These are phyloP conservation scores for Parachaetomium inaequale DNA, from an alignment of 495 filamentous ascomycete species.

Conservation along the genomic window DNA sequence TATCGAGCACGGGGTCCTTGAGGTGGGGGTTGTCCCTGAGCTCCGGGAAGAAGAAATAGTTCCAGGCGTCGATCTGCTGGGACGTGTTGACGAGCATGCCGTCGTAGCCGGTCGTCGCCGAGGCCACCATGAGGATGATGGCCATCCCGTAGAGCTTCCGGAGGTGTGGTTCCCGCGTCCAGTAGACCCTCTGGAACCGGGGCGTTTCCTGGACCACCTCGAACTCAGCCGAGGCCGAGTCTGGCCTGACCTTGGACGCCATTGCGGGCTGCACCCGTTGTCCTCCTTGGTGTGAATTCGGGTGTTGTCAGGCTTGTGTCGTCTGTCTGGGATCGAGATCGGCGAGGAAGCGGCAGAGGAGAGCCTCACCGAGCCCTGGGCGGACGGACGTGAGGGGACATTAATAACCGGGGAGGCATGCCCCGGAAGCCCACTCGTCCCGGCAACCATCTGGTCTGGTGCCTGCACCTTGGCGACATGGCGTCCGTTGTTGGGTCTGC, in stretches of 20 bases:
- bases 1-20: conserved; percentile 32
- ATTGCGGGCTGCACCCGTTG: background rate
- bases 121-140: conserved; percentile 57
- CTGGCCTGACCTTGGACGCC: conserved; percentile 11
- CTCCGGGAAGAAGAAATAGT: conserved; percentile 48
- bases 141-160: conserved; percentile 56
- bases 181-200: conserved; percentile 56
- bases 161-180: conserved; percentile 57
- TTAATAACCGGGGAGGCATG: conserved; percentile 3
- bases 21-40: conserved; percentile 32
- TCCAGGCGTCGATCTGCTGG: conserved; percentile 53
- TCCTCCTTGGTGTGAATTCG: conserved; percentile 7
- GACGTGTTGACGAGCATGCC: conserved; percentile 59
- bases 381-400: background rate
- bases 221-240: conserved; percentile 27
- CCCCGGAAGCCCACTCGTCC: background rate
- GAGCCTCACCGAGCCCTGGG: background rate
- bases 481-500: background rate
- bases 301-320: no score
- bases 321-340: background rate
- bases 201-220: conserved; percentile 47
- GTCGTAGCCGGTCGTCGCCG: conserved; percentile 65
- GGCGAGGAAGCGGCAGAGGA: background rate
- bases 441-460: background rate
- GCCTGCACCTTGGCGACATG: background rate